Evolutionary conservation across 2,329 filamentous ascomycete species (phyloP).

Genomic region (Colletotrichum simmondsii): DNA sequence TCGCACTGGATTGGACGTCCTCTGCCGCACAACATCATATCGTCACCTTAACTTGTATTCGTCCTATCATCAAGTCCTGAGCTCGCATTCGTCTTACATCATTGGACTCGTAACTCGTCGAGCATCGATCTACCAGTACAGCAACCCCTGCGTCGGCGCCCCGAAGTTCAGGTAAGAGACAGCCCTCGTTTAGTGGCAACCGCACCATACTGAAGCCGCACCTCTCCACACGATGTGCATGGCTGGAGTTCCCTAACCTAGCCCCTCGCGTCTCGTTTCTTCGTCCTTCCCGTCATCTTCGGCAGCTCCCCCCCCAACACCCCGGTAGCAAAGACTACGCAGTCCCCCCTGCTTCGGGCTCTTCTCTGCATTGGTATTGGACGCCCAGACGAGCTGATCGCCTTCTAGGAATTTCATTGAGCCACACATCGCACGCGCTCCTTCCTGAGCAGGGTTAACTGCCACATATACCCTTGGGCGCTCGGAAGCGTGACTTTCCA

Average conservation of each 20-base stretch:
- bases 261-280: conserved; percentile 30
- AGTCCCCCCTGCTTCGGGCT: conserved; percentile 32
- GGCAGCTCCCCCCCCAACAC: conserved; percentile 26
- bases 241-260: conserved; percentile 23
- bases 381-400: conserved; percentile 32
- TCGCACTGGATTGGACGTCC: neutral
- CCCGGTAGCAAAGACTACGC: conserved; percentile 25
- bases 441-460: conserved; percentile 29
- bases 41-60: neutral
- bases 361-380: conserved; percentile 36
- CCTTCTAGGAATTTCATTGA: conserved; percentile 32
- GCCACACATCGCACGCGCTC: conserved; percentile 27
- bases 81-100: neutral
- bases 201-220: conserved; percentile 24
- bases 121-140: neutral
- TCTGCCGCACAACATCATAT: neutral
- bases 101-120: neutral
- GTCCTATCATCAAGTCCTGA: neutral
- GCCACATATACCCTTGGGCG: conserved; percentile 32
- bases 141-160: conserved; percentile 1
- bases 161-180: conserved; percentile 31
- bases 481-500: conserved; percentile 29
- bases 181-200: conserved; percentile 30
- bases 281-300: conserved; percentile 31
- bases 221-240: conserved; percentile 33